Evolutionary conservation across 1,284 basidiomycete species (phyloP).

Genomic region (Volvariella volvacea): DNA sequence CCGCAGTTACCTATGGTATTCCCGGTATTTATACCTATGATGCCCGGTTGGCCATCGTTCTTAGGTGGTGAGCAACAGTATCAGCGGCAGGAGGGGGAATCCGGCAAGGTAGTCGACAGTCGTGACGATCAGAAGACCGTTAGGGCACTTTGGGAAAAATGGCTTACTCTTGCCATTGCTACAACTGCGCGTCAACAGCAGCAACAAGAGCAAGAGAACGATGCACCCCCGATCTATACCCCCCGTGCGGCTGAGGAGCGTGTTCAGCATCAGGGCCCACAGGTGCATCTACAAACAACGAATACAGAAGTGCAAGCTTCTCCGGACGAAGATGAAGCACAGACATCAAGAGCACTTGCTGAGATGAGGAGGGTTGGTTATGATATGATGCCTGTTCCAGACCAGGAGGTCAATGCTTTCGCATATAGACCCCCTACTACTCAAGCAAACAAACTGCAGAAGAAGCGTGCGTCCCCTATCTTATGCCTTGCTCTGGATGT

Average conservation of each 20-base stretch:
- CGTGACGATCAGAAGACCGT: conserved; percentile 30
- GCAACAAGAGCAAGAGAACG: conserved; percentile 22
- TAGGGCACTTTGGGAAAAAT: conserved; percentile 66
- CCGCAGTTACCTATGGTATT: conserved; percentile 75
- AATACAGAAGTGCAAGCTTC: conserved; percentile 9
- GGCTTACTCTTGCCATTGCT: conserved; percentile 48
- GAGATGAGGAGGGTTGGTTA: conserved; percentile 45
- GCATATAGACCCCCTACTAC: conserved; percentile 52
- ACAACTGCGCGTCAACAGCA: conserved; percentile 38
- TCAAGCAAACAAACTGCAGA: conserved; percentile 46
- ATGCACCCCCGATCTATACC: conserved; percentile 63
- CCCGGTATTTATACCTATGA: conserved; percentile 66
- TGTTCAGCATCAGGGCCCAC: not conserved
- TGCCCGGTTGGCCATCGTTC: conserved; percentile 56
- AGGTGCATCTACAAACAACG: conserved; percentile 6
- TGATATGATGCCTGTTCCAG: conserved; percentile 40
- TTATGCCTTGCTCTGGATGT: conserved; percentile 8
- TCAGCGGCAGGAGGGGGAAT: conserved; percentile 11
- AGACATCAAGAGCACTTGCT: conserved; percentile 12
- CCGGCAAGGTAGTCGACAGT: conserved; percentile 18
- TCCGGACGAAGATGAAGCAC: conserved; percentile 9
- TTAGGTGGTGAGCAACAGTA: conserved; percentile 39
- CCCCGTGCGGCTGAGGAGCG: conserved; percentile 37
- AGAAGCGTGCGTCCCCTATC: conserved; percentile 56
- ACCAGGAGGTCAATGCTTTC: conserved; percentile 62